Evolutionary conservation across 169 alveolate genomes (phyloP).

Genomic region (Eimeria acervulina): DNA sequence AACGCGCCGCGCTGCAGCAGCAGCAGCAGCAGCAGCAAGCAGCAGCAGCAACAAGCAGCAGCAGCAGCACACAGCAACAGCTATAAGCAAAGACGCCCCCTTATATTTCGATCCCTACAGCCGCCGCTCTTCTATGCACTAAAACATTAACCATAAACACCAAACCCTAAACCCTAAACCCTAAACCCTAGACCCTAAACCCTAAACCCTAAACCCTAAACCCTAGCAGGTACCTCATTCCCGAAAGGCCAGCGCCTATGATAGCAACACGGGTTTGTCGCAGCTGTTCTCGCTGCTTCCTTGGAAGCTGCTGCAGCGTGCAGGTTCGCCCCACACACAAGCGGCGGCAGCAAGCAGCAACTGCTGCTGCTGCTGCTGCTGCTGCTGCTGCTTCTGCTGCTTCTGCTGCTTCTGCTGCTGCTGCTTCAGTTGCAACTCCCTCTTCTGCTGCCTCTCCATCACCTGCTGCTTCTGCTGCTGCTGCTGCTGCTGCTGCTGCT

Average conservation of each 20-base stretch:
- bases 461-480: neutral
- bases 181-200: neutral
- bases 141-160: neutral
- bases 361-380: slow-evolving; percentile 11
- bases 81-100: neutral
- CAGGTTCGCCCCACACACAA: slow-evolving; percentile 5
- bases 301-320: neutral
- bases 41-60: neutral
- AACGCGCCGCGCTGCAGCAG: slow-evolving; percentile 41
- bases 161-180: slow-evolving; percentile 17
- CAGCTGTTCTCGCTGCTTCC: slow-evolving; percentile 6
- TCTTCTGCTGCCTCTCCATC: too few species aligned
- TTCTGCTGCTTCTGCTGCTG: neutral
- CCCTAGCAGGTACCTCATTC: slow-evolving; percentile 43
- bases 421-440: too few species aligned
- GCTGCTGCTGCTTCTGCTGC: neutral
- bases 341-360: neutral
- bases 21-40: neutral
- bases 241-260: slow-evolving; percentile 74
- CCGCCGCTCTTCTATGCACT: too few species aligned
- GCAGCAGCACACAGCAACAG: too few species aligned
- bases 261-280: slow-evolving; percentile 35
- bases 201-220: neutral
- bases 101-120: neutral
- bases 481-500: slow-evolving; percentile 25